Conservation (phyloP, 345 rosid genomes). For the Gossypium herbaceum region DNA sequence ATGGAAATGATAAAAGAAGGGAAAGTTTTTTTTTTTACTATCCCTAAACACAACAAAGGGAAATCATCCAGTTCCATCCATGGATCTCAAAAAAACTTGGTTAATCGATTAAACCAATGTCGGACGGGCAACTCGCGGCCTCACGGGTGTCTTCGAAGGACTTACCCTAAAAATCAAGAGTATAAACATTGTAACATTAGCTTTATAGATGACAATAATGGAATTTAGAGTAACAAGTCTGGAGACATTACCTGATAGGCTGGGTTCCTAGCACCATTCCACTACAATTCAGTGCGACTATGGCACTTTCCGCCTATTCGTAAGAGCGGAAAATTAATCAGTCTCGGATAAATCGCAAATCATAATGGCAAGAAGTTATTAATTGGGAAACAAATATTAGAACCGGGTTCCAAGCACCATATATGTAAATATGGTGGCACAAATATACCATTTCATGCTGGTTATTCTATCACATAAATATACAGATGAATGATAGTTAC, state of each 20-base stretch:
- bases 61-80: constrained; percentile 31
- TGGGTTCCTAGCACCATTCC: constrained; percentile 69
- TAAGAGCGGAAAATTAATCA: constrained; percentile 12
- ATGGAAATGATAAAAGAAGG: constrained; percentile 33
- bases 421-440: not conserved
- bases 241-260: constrained; percentile 50
- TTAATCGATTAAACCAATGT: constrained; percentile 25
- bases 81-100: constrained; percentile 19
- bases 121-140: constrained; percentile 62
- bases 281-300: constrained; percentile 65
- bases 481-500: not conserved
- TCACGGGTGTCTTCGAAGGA: constrained; percentile 81
- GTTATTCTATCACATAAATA: not conserved
- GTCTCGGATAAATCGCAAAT: not conserved
- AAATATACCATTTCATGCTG: not conserved
- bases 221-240: not conserved
- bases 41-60: constrained; percentile 36
- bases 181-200: not conserved
- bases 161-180: constrained; percentile 49
- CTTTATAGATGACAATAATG: not conserved
- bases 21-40: constrained; percentile 34
- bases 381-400: constrained; percentile 6
- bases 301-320: constrained; percentile 81
- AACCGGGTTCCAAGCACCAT: not conserved
- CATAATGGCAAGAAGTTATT: not conserved